These are phyloP conservation scores for Parathielavia appendiculata DNA, from an alignment of 495 filamentous ascomycete species.

Conservation along the genomic window DNA sequence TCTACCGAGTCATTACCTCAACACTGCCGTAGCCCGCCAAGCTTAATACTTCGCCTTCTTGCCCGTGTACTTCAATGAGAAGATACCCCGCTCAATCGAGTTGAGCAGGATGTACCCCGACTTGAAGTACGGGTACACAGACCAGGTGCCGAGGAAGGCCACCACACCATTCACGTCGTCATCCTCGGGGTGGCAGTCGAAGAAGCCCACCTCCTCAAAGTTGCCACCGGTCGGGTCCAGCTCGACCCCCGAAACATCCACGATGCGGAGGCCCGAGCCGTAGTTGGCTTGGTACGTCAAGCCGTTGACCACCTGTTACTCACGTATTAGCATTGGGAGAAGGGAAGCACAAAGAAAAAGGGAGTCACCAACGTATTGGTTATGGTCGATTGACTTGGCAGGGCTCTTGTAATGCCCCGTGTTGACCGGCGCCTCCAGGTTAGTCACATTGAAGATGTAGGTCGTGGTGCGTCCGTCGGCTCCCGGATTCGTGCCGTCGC, in stretches of 20 bases:
- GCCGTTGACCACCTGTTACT: slow-evolving; percentile 39
- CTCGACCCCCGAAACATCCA: slow-evolving; percentile 51
- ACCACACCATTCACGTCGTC: slow-evolving; percentile 47
- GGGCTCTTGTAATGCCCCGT: slow-evolving; percentile 51
- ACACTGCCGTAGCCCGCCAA: too few species aligned
- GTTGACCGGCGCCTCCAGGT: slow-evolving; percentile 46
- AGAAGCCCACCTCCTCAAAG: slow-evolving; percentile 52
- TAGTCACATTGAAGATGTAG: slow-evolving; percentile 55
- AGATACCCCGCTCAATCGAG: slow-evolving; percentile 56
- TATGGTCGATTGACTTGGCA: slow-evolving; percentile 54
- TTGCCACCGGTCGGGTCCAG: slow-evolving; percentile 48
- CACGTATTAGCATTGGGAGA: neutral
- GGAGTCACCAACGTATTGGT: slow-evolving; percentile 44
- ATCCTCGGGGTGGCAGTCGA: slow-evolving; percentile 59
- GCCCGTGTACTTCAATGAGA: slow-evolving; percentile 42
- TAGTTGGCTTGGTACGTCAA: slow-evolving; percentile 56
- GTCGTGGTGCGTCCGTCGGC: slow-evolving; percentile 44
- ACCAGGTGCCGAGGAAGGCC: slow-evolving; percentile 57
- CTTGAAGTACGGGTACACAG: slow-evolving; percentile 53
- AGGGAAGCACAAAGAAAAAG: neutral
- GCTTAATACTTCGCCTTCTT: slow-evolving; percentile 10
- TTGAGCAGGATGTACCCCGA: slow-evolving; percentile 54
- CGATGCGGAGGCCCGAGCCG: slow-evolving; percentile 51
- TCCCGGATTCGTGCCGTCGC: slow-evolving; percentile 42
- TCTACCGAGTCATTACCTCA: too few species aligned